Percentiles rank a stretch among this genome's conserved stretches.
phyloP scores from a whole-genome alignment of 768 basidiomycete species.

The Russula lepida region DNA sequence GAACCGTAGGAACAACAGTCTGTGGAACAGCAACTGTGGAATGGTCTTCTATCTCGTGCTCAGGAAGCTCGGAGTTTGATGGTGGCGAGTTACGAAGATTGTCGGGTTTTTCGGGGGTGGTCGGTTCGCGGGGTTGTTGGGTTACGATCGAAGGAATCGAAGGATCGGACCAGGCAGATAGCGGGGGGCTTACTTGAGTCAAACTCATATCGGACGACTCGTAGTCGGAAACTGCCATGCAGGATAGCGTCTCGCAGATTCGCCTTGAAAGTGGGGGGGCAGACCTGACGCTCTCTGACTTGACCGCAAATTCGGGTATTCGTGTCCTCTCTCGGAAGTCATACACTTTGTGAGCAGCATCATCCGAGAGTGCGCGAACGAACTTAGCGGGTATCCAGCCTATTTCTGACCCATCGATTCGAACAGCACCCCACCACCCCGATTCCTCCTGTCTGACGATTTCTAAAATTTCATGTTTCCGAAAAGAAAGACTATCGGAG shows the following conservation, averaged over 20 bases:
- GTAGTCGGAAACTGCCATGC: not conserved
- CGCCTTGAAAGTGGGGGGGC: slow-evolving; percentile 29
- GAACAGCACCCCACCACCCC: slow-evolving; percentile 80
- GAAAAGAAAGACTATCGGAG: slow-evolving; percentile 51
- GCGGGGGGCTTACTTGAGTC: not conserved
- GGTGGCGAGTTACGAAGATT: not conserved
- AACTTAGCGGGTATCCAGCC: slow-evolving; percentile 76
- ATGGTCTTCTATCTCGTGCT: not conserved
- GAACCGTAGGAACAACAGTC: not conserved
- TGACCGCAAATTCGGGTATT: slow-evolving; percentile 40
- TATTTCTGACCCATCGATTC: slow-evolving; percentile 40
- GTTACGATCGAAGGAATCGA: not conserved
- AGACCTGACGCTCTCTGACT: slow-evolving; percentile 33
- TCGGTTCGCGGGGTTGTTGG: not conserved
- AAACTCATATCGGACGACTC: slow-evolving; percentile 6
- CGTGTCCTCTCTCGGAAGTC: slow-evolving; percentile 35
- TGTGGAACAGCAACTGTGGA: not conserved
- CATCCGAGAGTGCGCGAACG: slow-evolving; percentile 46
- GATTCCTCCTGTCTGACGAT: slow-evolving; percentile 60
- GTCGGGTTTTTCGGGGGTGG: not conserved
- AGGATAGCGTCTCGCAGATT: slow-evolving; percentile 1
- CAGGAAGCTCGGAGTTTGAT: not conserved
- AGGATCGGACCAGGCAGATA: not conserved
- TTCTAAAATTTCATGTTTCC: slow-evolving; percentile 56
- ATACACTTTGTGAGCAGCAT: slow-evolving; percentile 42